Conservation (phyloP, 306 rosid species). For the Ochetophila trinervis region DNA sequence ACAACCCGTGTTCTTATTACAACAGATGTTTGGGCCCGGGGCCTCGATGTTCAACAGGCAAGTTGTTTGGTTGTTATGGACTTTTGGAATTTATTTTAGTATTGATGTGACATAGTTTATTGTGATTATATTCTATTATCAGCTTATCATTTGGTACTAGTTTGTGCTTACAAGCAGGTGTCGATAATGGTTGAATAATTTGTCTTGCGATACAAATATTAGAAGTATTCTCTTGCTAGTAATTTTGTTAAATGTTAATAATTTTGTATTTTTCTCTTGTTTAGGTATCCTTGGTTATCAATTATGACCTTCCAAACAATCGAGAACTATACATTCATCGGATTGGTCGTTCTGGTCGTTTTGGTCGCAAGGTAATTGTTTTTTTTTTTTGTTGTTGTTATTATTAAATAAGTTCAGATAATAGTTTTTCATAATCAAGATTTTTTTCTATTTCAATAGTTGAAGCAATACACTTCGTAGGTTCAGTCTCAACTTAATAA, state of each 20-base stretch:
- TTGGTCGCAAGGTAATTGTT: constrained; percentile 87
- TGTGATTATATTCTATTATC: no score
- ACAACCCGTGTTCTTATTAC: constrained; percentile 92
- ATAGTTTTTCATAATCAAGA: not conserved
- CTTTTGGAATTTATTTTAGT: not conserved
- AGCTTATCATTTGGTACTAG: no score
- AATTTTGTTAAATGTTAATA: not conserved
- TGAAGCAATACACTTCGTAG: not conserved
- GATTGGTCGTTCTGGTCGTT: constrained; percentile 97
- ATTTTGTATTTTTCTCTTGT: not conserved
- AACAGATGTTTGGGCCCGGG: constrained; percentile 99
- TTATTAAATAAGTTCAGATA: not conserved
- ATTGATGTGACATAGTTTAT: not conserved
- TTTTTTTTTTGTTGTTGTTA: not conserved
- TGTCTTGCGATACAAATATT: not conserved
- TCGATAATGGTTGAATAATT: not conserved
- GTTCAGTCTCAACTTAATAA: no score
- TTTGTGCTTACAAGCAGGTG: no score
- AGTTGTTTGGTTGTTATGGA: constrained; percentile 25
- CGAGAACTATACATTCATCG: constrained; percentile 98
- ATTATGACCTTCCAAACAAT: constrained; percentile 96
- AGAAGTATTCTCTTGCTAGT: not conserved
- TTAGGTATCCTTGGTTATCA: constrained; percentile 91
- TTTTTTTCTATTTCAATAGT: not conserved
- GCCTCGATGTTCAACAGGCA: constrained; percentile 98